These are phyloP conservation scores for Aspergillus uvarum DNA, from an alignment of 2,329 filamentous ascomycete genomes.

Conservation along the genomic window DNA sequence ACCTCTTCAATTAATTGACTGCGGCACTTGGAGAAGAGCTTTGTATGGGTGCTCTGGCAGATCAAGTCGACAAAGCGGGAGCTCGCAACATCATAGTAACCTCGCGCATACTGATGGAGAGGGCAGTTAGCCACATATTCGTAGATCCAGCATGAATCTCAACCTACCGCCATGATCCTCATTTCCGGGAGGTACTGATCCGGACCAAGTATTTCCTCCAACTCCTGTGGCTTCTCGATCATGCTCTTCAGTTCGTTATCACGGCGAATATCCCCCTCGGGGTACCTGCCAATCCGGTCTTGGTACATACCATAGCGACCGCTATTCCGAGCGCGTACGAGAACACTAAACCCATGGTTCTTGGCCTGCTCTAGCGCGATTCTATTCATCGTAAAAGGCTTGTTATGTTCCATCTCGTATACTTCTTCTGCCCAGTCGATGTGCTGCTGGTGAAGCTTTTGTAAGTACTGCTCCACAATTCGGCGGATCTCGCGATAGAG, in stretches of 20 bases:
- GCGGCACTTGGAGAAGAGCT: conserved; percentile 38
- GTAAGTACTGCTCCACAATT: conserved; percentile 50
- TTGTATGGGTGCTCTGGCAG: conserved; percentile 38
- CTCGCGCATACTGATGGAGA: conserved; percentile 31
- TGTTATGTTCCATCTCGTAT: conserved; percentile 55
- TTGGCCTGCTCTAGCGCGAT: conserved; percentile 24
- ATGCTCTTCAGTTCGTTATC: conserved; percentile 27
- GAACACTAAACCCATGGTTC: conserved; percentile 6
- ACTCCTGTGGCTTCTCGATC: conserved; percentile 16
- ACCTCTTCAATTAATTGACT: conserved; percentile 32
- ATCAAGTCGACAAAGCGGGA: conserved; percentile 41
- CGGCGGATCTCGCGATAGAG: conserved; percentile 36
- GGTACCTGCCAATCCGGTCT: conserved; percentile 12
- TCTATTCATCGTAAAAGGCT: conserved; percentile 56
- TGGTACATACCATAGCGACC: conserved; percentile 21
- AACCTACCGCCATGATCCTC: conserved; percentile 44
- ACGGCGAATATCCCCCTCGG: conserved; percentile 22
- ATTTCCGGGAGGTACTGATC: conserved; percentile 41
- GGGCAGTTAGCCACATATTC: conserved; percentile 12
- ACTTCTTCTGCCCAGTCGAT: conserved; percentile 50
- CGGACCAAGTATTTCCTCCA: conserved; percentile 20
- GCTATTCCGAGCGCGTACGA: conserved; percentile 21
- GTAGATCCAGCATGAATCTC: not conserved
- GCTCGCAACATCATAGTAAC: conserved; percentile 43
- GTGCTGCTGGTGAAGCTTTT: conserved; percentile 39